Conservation (phyloP, 1,284 basidiomycete genomes). For the Coniophora puteana region DNA sequence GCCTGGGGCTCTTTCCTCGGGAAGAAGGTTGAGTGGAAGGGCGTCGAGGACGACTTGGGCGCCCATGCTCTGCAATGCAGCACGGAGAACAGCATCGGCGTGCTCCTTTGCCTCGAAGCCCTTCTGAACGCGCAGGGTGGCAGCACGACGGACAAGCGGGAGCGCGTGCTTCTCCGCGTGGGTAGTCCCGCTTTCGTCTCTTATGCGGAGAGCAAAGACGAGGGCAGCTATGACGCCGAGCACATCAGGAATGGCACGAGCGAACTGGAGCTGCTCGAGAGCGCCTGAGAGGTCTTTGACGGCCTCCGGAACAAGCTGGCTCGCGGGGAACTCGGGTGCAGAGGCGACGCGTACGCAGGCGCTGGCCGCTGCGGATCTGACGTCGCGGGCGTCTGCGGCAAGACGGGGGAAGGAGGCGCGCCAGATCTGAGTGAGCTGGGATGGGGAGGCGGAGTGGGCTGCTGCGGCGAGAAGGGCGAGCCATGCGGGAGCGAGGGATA, state of each 20-base stretch:
- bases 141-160: slow-evolving; percentile 73
- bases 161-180: slow-evolving; percentile 74
- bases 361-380: no score
- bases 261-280: slow-evolving; percentile 66
- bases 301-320: no score
- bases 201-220: slow-evolving; percentile 41
- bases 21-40: slow-evolving; percentile 87
- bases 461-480: slow-evolving; percentile 67
- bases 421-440: no score
- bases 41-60: slow-evolving; percentile 74
- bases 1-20: slow-evolving; percentile 66
- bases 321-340: no score
- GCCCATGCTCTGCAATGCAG: slow-evolving; percentile 85
- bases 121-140: slow-evolving; percentile 73
- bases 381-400: no score
- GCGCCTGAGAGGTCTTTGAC: no score
- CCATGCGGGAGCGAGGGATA: slow-evolving; percentile 67
- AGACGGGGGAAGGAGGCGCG: no score
- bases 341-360: no score
- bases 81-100: slow-evolving; percentile 78
- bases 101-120: slow-evolving; percentile 90
- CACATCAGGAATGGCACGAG: slow-evolving; percentile 69
- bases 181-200: slow-evolving; percentile 40
- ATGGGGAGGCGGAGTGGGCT: no score
- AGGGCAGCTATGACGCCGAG: slow-evolving; percentile 60